Conservation (phyloP, 495 filamentous ascomycete species). For the Pseudomonodictys pantanalensis region DNA sequence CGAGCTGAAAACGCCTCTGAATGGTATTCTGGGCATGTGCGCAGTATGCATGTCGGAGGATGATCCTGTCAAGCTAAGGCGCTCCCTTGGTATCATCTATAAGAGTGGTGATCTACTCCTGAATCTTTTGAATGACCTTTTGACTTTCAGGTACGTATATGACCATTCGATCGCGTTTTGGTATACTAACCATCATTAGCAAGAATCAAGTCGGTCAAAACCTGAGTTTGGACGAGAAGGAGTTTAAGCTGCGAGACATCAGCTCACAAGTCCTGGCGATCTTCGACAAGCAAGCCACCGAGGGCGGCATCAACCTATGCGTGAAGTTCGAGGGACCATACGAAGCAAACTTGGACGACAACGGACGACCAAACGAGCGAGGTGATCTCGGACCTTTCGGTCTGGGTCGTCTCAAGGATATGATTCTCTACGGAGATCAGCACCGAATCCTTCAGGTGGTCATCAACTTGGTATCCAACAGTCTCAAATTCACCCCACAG, state of each 20-base stretch:
- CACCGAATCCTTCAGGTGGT: conserved; percentile 84
- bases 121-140: conserved; percentile 83
- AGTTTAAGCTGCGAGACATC: conserved; percentile 78
- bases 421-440: conserved; percentile 84
- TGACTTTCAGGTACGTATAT: conserved; percentile 64
- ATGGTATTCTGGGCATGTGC: conserved; percentile 91
- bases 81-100: conserved; percentile 79
- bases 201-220: conserved; percentile 89
- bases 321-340: conserved; percentile 64
- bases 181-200: conserved; percentile 43
- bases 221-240: conserved; percentile 74
- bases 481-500: conserved; percentile 84
- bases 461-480: conserved; percentile 91
- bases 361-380: conserved; percentile 21
- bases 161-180: too few relatives aligned
- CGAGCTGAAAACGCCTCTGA: conserved; percentile 87
- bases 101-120: conserved; percentile 85
- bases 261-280: conserved; percentile 75
- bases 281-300: conserved; percentile 83
- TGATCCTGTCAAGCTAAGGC: conserved; percentile 69
- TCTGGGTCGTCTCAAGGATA: conserved; percentile 64
- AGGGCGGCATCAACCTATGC: conserved; percentile 67
- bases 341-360: conserved; percentile 42
- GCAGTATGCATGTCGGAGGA: conserved; percentile 89
- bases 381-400: conserved; percentile 57